A percentile compares a stretch with the other conserved stretches of the same genome.
Conservation (phyloP, 208 protist genomes). For the Trypanosoma congolense region DNA sequence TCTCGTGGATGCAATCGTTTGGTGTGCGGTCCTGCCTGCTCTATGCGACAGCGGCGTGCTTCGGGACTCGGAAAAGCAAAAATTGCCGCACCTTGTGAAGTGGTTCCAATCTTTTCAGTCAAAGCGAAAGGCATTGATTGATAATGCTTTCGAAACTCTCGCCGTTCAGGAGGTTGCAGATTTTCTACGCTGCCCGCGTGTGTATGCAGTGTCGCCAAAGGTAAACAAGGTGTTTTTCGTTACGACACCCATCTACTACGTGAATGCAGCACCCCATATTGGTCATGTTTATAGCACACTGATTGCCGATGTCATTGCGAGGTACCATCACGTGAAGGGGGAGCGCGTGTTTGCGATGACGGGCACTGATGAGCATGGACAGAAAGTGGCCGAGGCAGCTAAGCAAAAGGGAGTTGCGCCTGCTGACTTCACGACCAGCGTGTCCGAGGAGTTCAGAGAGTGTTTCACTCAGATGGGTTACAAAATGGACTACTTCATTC, state of each 20-base stretch:
- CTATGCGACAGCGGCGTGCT: constrained; percentile 79
- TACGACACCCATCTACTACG: constrained; percentile 91
- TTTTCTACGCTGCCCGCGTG: constrained; percentile 73
- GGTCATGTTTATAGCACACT: constrained; percentile 90
- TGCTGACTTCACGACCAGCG: constrained; percentile 88
- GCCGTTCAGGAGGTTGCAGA: constrained; percentile 79
- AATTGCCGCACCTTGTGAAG: constrained; percentile 52
- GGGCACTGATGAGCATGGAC: constrained; percentile 99
- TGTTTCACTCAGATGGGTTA: constrained; percentile 90
- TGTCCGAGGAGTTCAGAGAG: constrained; percentile 85
- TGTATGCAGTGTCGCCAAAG: constrained; percentile 58
- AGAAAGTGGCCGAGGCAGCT: constrained; percentile 95
- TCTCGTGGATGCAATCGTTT: constrained; percentile 71
- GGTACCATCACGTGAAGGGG: constrained; percentile 85
- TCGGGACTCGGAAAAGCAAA: constrained; percentile 26
- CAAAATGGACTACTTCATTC: constrained; percentile 93
- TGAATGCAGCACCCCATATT: constrained; percentile 90
- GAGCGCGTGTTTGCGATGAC: constrained; percentile 91
- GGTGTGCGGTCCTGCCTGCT: constrained; percentile 65
- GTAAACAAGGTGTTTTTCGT: constrained; percentile 79
- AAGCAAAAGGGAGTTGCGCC: constrained; percentile 55
- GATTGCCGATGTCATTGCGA: constrained; percentile 84
- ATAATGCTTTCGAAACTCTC: constrained; percentile 50
- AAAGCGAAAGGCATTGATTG: constrained; percentile 49
- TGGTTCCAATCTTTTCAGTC: constrained; percentile 72